Evolutionary conservation across 345 rosid genomes (phyloP).

Genomic region (Eucalyptus camaldulensis): DNA sequence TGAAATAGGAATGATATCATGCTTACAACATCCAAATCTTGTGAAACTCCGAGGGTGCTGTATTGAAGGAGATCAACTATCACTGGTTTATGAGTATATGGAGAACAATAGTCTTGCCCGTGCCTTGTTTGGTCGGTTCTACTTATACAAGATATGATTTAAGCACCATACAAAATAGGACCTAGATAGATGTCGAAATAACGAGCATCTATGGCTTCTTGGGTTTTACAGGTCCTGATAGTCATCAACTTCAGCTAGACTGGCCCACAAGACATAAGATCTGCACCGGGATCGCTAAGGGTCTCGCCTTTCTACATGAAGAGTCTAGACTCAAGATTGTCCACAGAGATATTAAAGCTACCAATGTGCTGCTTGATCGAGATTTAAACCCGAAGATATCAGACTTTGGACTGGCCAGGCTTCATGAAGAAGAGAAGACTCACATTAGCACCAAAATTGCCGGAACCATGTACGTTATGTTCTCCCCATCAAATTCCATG

Average conservation of each 20-base stretch:
- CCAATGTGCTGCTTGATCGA: conserved; percentile 39
- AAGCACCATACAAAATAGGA: not conserved
- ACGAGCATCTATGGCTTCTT: not conserved
- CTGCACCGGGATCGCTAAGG: conserved; percentile 50
- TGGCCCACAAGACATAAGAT: conserved; percentile 37
- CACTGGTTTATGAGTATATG: conserved; percentile 57
- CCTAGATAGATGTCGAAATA: not conserved
- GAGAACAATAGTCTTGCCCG: conserved; percentile 56
- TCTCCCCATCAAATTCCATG: not conserved
- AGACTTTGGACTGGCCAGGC: conserved; percentile 58
- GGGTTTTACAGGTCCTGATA: not conserved
- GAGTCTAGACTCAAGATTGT: conserved; percentile 40
- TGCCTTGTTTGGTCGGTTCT: conserved; percentile 40
- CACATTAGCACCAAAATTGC: conserved; percentile 55
- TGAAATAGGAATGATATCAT: conserved; percentile 58
- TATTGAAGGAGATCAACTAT: conserved; percentile 40
- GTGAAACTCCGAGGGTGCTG: conserved; percentile 64
- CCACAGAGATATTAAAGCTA: conserved; percentile 56
- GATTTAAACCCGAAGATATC: conserved; percentile 51
- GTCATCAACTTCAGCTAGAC: conserved; percentile 10
- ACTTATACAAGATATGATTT: not conserved
- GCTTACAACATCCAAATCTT: conserved; percentile 64
- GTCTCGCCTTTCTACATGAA: conserved; percentile 47
- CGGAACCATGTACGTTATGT: conserved; percentile 42
- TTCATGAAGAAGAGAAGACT: conserved; percentile 25